Base-by-base conservation (phyloP, 2,329 filamentous ascomycete species). In the Fusarium illudens region DNA sequence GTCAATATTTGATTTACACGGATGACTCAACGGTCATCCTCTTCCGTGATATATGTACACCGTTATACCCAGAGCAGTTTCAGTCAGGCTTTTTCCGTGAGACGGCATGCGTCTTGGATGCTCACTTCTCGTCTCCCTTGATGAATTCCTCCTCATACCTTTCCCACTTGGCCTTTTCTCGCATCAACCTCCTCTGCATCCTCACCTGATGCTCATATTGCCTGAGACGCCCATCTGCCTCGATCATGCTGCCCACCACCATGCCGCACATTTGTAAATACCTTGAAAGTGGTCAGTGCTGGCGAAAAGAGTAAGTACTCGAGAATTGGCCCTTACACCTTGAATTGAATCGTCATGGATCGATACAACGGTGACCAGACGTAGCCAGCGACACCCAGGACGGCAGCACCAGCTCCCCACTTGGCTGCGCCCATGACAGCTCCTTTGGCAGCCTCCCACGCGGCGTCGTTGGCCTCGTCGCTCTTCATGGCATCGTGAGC, bases 241-340 rank as follows among this genome's bases (percentile, higher is more conserved):
- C 90, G 56, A 94, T 84, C 85, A 92, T 92, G 73, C 88, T 85
- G 42, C 92, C 92, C 32, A 93, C 74, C n/a, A 92, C 89, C 92
- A 94, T 94, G 63, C 89, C 90, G n/a, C 90, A 92, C 90, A 94
- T 93, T 77, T 94, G 91, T 15, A 94, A 82, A 75, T 93, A 95
- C 29, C 92, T 94, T 73, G 25, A 30, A 58, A 12, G 49, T 53
- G 52, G 30, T 58, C 48, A 59, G 58, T 63, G 42, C 19, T 27
- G 53, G 20, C 12, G 30, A 62, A 2, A 11, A 11, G 34, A 20
- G 9, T 13, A 10, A 20, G 6, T 17, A 33, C 20, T 34, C 19
- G 9, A 27, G 29, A 39, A 59, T 56, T 30, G 46, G 27, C 80
- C n/a, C 87, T 74, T 84, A 92, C 90, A 91, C 88, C 81, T 93